Conservation (phyloP, 257 asterid species). For the Capsicum rhomboideum region DNA sequence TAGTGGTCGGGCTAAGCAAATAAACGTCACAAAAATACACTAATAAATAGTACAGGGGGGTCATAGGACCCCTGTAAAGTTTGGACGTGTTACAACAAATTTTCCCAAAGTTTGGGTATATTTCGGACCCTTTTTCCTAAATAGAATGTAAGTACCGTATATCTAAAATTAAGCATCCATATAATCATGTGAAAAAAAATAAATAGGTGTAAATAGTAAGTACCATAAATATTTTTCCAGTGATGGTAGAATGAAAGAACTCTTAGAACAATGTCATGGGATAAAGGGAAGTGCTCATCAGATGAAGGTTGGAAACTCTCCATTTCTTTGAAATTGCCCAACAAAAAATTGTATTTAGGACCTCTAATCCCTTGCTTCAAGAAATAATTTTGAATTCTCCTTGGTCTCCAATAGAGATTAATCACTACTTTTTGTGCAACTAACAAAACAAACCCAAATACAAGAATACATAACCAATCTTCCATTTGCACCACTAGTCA, state of each 20-base stretch:
- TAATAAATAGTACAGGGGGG: too few relatives aligned
- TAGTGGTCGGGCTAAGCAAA: too few relatives aligned
- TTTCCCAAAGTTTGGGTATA: too few relatives aligned
- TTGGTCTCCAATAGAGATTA: conserved; percentile 72
- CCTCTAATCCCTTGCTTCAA: conserved; percentile 70
- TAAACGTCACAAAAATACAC: too few relatives aligned
- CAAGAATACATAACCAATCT: conserved; percentile 24
- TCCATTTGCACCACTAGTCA: conserved; percentile 17
- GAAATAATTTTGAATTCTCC: conserved; percentile 48
- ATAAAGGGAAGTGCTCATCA: conserved; percentile 43
- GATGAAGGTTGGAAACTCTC: conserved; percentile 50
- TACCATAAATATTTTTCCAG: conserved; percentile 87
- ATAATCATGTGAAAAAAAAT: not conserved
- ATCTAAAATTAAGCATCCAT: not conserved
- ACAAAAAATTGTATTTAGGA: conserved; percentile 56
- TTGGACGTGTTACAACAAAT: too few relatives aligned
- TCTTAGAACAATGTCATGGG: conserved; percentile 89
- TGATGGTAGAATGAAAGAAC: conserved; percentile 88
- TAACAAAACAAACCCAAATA: conserved; percentile 37
- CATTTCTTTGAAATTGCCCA: conserved; percentile 81
- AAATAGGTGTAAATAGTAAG: not conserved
- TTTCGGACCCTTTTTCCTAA: too few relatives aligned
- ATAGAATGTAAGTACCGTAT: not conserved
- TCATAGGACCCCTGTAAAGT: too few relatives aligned
- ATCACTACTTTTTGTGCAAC: conserved; percentile 25